Evolutionary conservation across 306 rosid genomes (phyloP), one percentile per base, ranked within the genome.

Genomic region (Dryas drummondii): DNA sequence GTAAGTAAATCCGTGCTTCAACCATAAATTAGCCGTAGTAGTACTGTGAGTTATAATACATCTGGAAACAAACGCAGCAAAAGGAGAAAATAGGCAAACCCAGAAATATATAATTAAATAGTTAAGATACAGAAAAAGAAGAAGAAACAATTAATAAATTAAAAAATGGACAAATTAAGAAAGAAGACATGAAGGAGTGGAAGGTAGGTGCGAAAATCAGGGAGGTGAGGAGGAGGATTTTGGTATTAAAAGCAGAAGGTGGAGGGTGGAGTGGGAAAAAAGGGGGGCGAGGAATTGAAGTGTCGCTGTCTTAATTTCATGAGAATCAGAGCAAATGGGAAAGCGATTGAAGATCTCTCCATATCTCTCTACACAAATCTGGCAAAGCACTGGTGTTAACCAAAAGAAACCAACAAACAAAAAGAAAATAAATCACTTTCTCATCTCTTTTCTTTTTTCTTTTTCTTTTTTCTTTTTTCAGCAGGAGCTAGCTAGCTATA

Each of bases 261-360:
- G 70, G 49, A 63, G 53, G 63, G 63, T 26, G 56, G 68, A 82
- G 73, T 57, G 64, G 19, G 2, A 50, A 56, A 45, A 52, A 42
- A 19, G 59, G 69, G 42, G 40, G 58, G 46, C 50, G 54, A 47
- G 60, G 54, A 27, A 41, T 42, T 22, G 84, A 72, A 81, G 85
- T 75, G 97, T 91, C 90, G 82, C 83, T 86, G 75, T 92, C 96
- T 79, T 32, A 32, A 32, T 32, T 78, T 86, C 88, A 41, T 88
- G 86, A 68, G 93, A 86, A 78, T 92, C 86, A 90, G 91, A 62
- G 80, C 78, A 73, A 74, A 32, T 32, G 76, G 66, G 90, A 88
- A 85, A 86, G 85, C 83, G 88, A 89, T 87, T 83, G 84, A 78
- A 80, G 83, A 84, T 86, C 86, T 88, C 82, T 75, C 72, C 17